Evolutionary conservation across 2,329 filamentous ascomycete genomes (phyloP).

Genomic region (Juglanconis sp.): DNA sequence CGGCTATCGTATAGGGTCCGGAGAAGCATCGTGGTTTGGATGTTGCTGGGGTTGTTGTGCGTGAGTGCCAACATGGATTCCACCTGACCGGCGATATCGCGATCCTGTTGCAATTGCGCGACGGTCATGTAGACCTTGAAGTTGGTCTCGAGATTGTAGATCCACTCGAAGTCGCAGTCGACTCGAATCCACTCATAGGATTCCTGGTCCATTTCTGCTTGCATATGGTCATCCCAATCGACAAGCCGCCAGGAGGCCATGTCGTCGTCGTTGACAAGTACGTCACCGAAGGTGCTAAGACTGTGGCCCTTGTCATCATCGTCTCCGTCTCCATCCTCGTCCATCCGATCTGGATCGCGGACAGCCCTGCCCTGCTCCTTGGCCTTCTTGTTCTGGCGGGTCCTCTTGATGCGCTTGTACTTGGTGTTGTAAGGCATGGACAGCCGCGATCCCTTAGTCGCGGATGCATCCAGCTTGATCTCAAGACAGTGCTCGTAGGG

Average conservation of each 20-base stretch:
- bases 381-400: slow-evolving; percentile 56
- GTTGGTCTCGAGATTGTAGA: slow-evolving; percentile 75
- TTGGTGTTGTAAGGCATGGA: slow-evolving; percentile 99
- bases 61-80: slow-evolving; percentile 74
- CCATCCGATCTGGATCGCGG: slow-evolving; percentile 49
- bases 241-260: slow-evolving; percentile 77
- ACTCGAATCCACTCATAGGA: slow-evolving; percentile 98
- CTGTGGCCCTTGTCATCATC: slow-evolving; percentile 64
- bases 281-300: slow-evolving; percentile 88
- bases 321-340: slow-evolving; percentile 54
- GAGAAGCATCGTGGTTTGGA: slow-evolving; percentile 84
- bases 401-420: slow-evolving; percentile 94
- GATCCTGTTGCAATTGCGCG: slow-evolving; percentile 93
- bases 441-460: slow-evolving; percentile 65
- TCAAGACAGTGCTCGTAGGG: slow-evolving; percentile 98
- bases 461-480: slow-evolving; percentile 77
- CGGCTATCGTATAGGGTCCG: slow-evolving; percentile 86
- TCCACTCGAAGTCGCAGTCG: slow-evolving; percentile 98
- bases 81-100: slow-evolving; percentile 87
- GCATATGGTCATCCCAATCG: slow-evolving; percentile 87
- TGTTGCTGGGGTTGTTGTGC: slow-evolving; percentile 64
- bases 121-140: slow-evolving; percentile 98
- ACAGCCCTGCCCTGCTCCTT: slow-evolving; percentile 68
- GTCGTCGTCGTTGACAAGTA: slow-evolving; percentile 79
- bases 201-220: slow-evolving; percentile 88